Evolutionary conservation across 257 asterid genomes (phyloP), one percentile per base, ranked within the genome.

Genomic region (Dorcoceras hygrometricum): DNA sequence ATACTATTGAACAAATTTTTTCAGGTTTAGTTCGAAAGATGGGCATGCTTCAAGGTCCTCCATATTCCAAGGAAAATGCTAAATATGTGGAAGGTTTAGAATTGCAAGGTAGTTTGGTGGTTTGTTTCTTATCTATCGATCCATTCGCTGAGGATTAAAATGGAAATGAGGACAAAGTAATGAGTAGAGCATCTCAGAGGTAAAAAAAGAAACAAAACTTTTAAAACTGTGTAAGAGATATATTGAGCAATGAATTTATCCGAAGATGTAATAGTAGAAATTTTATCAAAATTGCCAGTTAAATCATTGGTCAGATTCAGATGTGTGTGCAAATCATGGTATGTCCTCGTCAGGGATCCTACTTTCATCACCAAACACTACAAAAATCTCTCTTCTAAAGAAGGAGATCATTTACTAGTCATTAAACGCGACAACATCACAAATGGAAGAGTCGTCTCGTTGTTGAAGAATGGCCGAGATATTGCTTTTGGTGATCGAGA

Each of bases 241-340:
- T 29, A 22, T 20, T 27, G 2, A 18, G 46, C 14, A 23, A 83
- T 86, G 89, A 69, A 66, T 43, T 58, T 68, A 23, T 73, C 80
- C 7, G 82, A 82, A 75, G 89, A 87, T 64, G 48, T 78, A 46
- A 73, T 68, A 14, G 8, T 67, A 62, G 87, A 84, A 19, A 82
- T 84, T n/a, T 69, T 80, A 6, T 77, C 81, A 57, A 79, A 80
- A 68, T 61, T 77, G 26, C 82, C 81, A 0, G 80, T 80, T 27
- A 71, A 20, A 63, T 73, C 81, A 4, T 31, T 84, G 19, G 34
- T 75, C 19, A 78, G 76, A 62, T 86, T 80, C 81, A 84, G 75
- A 71, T 58, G 79, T 1, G 86, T 84, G 0, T 77, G 82, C 80
- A 79, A 58, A 72, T 76, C 78, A 62, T 87, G 91, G 89, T 25